A percentile compares a stretch with the other conserved stretches of the same genome.
phyloP scores from a whole-genome alignment of 352 stramenopile species.

The Globisporangium okanoganense region DNA sequence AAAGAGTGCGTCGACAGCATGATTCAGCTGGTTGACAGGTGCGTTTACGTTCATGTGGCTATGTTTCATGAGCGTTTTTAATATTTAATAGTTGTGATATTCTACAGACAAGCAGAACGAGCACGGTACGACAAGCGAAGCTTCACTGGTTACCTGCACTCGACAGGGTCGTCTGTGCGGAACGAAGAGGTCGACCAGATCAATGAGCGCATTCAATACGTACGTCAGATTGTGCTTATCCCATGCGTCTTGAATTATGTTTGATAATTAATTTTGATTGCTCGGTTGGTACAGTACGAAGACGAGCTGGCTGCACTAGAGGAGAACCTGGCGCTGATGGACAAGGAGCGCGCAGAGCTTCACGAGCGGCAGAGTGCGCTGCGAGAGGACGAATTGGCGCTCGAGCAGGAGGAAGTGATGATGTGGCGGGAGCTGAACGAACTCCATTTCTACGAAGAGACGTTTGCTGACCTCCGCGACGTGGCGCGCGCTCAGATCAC shows the following conservation, averaged over 20 bases:
- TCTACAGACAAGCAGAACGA: conserved; percentile 49
- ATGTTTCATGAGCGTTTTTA: no score
- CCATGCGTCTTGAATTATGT: no score
- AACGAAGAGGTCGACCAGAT: conserved; percentile 64
- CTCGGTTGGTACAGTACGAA: conserved; percentile 54
- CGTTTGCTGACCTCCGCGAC: conserved; percentile 56
- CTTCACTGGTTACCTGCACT: conserved; percentile 59
- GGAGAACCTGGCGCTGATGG: conserved; percentile 67
- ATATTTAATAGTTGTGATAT: background rate
- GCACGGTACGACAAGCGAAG: conserved; percentile 71
- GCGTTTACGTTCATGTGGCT: conserved; percentile 1
- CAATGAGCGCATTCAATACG: conserved; percentile 69
- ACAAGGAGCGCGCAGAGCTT: conserved; percentile 55
- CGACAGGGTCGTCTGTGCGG: conserved; percentile 33
- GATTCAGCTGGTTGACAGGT: conserved; percentile 69
- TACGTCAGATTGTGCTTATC: conserved; percentile 30
- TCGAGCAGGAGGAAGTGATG: conserved; percentile 46
- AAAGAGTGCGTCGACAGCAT: conserved; percentile 77
- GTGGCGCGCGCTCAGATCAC: conserved; percentile 47
- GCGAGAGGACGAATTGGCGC: conserved; percentile 37
- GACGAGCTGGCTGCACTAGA: conserved; percentile 51
- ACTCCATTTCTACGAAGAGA: conserved; percentile 40
- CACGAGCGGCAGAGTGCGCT: conserved; percentile 43
- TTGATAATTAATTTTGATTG: no score
- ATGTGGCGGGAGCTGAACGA: conserved; percentile 62